Conservation (phyloP, 192 early-diverging fungal species). For the Chytriomyces confervae region DNA sequence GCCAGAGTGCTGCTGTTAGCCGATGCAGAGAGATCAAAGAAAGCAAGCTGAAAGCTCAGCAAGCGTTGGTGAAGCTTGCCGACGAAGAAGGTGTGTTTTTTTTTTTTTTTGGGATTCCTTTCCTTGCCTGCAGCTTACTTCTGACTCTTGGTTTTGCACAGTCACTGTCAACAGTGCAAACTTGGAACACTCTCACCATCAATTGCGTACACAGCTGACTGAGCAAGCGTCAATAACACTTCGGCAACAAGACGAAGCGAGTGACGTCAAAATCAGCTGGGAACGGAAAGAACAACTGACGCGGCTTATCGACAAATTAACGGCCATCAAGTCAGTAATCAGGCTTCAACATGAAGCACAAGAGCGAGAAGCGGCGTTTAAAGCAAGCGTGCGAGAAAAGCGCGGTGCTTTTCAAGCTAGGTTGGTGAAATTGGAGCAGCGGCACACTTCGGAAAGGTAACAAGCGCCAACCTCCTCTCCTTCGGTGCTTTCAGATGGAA, state of each 20-base stretch:
- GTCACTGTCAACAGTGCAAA: constrained; percentile 9
- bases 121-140: not conserved
- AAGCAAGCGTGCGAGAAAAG: constrained; percentile 13
- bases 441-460: constrained; percentile 21
- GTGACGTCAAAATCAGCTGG: constrained; percentile 1
- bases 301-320: constrained; percentile 14
- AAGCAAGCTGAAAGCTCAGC: constrained; percentile 32
- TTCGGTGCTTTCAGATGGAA: too few relatives aligned
- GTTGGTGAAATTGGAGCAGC: constrained; percentile 5
- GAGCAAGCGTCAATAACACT: not conserved
- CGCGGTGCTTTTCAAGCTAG: constrained; percentile 12
- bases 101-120: not conserved
- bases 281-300: constrained; percentile 11
- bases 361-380: constrained; percentile 15
- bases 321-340: constrained; percentile 1
- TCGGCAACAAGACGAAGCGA: constrained; percentile 20
- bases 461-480: too few relatives aligned
- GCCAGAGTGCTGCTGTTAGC: constrained; percentile 10
- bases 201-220: constrained; percentile 8
- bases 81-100: constrained; percentile 34
- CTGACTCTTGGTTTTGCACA: not conserved
- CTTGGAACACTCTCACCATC: constrained; percentile 2
- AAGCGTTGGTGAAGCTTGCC: constrained; percentile 30
- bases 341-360: constrained; percentile 15
- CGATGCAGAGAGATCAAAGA: constrained; percentile 31